Conservation (phyloP, 305 asterid genomes). For the Withania somnifera region DNA sequence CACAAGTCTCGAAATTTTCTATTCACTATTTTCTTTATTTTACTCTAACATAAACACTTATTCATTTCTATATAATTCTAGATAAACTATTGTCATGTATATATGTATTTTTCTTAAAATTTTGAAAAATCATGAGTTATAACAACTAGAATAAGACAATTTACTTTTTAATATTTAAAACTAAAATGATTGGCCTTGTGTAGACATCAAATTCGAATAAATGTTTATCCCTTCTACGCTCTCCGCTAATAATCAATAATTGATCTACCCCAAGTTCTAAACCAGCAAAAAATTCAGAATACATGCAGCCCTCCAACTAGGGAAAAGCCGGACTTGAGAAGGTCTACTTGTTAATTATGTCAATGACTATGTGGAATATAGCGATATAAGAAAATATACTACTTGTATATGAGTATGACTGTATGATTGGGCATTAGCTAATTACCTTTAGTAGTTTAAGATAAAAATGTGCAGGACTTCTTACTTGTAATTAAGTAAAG, state of each 20-base stretch:
- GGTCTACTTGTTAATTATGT: not conserved
- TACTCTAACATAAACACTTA: too few species aligned
- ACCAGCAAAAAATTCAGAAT: not conserved
- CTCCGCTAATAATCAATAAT: not conserved
- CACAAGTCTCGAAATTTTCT: too few species aligned
- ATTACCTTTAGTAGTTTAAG: not conserved
- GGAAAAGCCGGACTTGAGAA: not conserved
- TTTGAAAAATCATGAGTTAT: too few species aligned
- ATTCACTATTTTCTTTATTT: too few species aligned
- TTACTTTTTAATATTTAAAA: not conserved
- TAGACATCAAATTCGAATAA: not conserved
- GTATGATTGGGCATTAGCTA: not conserved
- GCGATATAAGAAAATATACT: not conserved
- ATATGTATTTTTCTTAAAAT: too few species aligned
- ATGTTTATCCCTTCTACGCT: not conserved
- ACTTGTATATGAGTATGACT: not conserved
- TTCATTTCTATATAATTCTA: too few species aligned
- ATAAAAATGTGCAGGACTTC: not conserved
- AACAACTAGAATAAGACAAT: too few species aligned
- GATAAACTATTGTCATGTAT: too few species aligned
- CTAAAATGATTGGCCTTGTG: not conserved
- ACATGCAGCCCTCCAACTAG: not conserved
- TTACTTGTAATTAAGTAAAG: not conserved
- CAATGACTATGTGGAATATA: not conserved
- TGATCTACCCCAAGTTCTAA: not conserved